Evolutionary conservation across 2,329 filamentous ascomycete genomes (phyloP).

Genomic region (Xylariaceae sp.): DNA sequence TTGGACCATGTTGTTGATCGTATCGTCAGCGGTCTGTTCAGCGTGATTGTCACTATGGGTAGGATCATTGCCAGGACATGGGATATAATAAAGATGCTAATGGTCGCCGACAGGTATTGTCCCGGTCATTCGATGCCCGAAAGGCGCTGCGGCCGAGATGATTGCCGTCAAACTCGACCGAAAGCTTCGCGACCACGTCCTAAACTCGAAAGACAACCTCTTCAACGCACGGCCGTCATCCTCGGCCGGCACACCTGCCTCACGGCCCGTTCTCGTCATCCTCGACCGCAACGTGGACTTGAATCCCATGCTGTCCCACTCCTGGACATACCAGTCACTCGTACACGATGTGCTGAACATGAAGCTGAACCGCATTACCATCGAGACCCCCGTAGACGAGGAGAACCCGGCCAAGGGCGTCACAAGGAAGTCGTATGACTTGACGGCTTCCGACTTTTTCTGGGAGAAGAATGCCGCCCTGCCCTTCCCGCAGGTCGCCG

Average conservation of each 20-base stretch:
- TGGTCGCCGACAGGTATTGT: conserved; percentile 64
- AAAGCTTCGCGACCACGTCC: conserved; percentile 90
- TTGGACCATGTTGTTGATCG: conserved; percentile 82
- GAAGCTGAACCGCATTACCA: conserved; percentile 88
- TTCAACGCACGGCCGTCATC: conserved; percentile 62
- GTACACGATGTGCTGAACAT: conserved; percentile 67
- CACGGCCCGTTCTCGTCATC: conserved; percentile 84
- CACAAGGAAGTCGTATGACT: conserved; percentile 85
- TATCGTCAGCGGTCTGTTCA: conserved; percentile 95
- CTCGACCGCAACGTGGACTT: conserved; percentile 94
- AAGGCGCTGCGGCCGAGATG: conserved; percentile 87
- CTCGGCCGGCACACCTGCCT: conserved; percentile 59
- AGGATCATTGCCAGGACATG: conserved; percentile 24
- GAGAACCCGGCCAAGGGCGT: conserved; percentile 65
- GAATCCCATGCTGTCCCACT: conserved; percentile 98
- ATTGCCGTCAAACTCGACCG: conserved; percentile 91
- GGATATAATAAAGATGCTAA: conserved; percentile 1
- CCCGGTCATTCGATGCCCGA: conserved; percentile 91
- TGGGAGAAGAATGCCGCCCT: conserved; percentile 88
- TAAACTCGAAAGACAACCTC: conserved; percentile 96
- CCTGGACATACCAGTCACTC: conserved; percentile 72
- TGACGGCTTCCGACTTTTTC: conserved; percentile 89
- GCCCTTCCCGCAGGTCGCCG: conserved; percentile 92
- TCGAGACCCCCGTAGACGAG: conserved; percentile 78
- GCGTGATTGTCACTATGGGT: conserved; percentile 98